Conservation (phyloP, 2,329 filamentous ascomycete species). For the Penicillium verrucosum region DNA sequence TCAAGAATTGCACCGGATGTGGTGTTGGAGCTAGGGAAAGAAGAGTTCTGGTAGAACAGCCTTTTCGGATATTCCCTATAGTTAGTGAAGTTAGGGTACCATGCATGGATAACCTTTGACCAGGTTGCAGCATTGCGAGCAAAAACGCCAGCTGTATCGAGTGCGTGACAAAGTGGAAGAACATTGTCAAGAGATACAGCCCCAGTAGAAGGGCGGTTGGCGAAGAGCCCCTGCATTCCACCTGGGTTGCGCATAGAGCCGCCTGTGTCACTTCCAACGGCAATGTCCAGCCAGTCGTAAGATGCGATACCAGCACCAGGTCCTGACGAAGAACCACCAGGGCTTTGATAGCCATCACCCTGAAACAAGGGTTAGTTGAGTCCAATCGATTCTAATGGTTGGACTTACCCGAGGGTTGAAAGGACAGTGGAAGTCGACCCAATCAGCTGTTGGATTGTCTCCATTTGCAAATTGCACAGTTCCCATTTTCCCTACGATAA, state of each 20-base stretch:
- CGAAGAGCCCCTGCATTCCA: slow-evolving; percentile 28
- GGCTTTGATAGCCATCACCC: slow-evolving; percentile 34
- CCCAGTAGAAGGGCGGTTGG: slow-evolving; percentile 26
- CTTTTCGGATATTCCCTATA: slow-evolving; percentile 23
- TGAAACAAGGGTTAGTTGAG: not conserved
- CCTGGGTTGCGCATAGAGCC: slow-evolving; percentile 30
- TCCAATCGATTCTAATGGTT: no score
- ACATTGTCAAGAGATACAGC: slow-evolving; percentile 20
- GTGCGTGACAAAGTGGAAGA: slow-evolving; percentile 26
- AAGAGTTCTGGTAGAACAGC: slow-evolving; percentile 13
- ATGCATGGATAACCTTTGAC: slow-evolving; percentile 14
- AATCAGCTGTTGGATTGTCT: slow-evolving; percentile 28
- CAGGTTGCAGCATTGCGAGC: slow-evolving; percentile 25
- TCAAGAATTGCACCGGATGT: slow-evolving; percentile 27
- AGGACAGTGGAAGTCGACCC: slow-evolving; percentile 38
- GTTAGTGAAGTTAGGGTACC: slow-evolving; percentile 19
- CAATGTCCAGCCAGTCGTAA: slow-evolving; percentile 34
- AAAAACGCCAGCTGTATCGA: slow-evolving; percentile 33
- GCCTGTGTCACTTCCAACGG: slow-evolving; percentile 26
- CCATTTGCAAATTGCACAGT: slow-evolving; percentile 36
- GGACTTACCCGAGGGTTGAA: slow-evolving; percentile 34
- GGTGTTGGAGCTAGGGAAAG: slow-evolving; percentile 15
- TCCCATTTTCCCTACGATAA: slow-evolving; percentile 39
- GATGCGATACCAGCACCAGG: slow-evolving; percentile 26
- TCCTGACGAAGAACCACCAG: slow-evolving; percentile 22